Evolutionary conservation across 768 basidiomycete genomes (phyloP).

Genomic region (Kwoniella newhampshirensis): DNA sequence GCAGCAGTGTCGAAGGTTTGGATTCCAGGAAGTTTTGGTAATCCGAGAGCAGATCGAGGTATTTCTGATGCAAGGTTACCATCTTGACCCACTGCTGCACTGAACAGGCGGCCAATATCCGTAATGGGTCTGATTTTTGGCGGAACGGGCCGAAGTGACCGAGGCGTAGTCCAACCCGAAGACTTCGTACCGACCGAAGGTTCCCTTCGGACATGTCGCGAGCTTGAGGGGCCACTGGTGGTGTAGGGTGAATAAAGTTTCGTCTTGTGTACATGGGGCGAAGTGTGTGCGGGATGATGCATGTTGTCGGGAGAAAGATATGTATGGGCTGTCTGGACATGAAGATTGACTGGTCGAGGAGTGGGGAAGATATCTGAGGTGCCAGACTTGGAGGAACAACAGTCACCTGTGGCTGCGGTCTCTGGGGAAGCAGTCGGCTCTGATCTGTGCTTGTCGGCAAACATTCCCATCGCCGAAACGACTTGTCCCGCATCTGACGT

Average conservation of each 20-base stretch:
- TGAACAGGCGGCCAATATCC: conserved; percentile 39
- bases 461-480: not conserved
- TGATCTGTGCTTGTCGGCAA: not conserved
- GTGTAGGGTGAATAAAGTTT: conserved; percentile 52
- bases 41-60: conserved; percentile 35
- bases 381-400: no score
- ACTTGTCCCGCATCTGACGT: not conserved
- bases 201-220: conserved; percentile 24
- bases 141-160: conserved; percentile 18
- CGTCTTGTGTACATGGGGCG: conserved; percentile 52
- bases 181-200: conserved; percentile 2
- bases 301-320: conserved; percentile 35
- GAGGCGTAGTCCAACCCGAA: conserved; percentile 2
- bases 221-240: conserved; percentile 17
- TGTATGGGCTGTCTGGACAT: conserved; percentile 6
- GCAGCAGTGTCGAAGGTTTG: conserved; percentile 38
- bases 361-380: no score
- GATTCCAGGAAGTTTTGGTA: conserved; percentile 44
- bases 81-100: conserved; percentile 38
- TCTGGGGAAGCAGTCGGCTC: conserved; percentile 1
- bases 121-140: conserved; percentile 31
- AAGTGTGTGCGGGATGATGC: conserved; percentile 51
- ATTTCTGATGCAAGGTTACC: conserved; percentile 33
- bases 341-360: conserved; percentile 8
- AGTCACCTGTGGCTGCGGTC: conserved; percentile 1